A percentile compares a stretch with the other conserved stretches of the same genome.
Evolutionary conservation across 2,329 filamentous ascomycete species (phyloP).

Genomic region (Penicillium occitanis): DNA sequence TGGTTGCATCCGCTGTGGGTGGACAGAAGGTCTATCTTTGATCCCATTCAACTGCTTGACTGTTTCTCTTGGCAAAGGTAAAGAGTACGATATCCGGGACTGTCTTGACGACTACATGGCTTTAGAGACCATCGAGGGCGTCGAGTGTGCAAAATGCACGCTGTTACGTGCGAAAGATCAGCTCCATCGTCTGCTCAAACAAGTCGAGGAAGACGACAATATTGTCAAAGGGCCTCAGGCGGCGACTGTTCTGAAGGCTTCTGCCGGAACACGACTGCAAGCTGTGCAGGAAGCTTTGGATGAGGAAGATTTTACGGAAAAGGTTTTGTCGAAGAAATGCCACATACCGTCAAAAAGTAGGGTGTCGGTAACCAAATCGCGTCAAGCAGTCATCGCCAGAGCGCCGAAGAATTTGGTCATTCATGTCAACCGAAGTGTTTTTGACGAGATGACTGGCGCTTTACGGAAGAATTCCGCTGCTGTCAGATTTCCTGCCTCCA

Average conservation of each 20-base stretch:
- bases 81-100: constrained; percentile 70
- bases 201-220: constrained; percentile 42
- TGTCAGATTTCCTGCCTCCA: constrained; percentile 70
- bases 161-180: constrained; percentile 61
- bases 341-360: constrained; percentile 66
- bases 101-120: constrained; percentile 81
- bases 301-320: constrained; percentile 75
- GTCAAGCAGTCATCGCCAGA: constrained; percentile 81
- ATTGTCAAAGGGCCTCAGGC: constrained; percentile 26
- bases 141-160: constrained; percentile 90
- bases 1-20: constrained; percentile 79
- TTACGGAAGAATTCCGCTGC: constrained; percentile 80
- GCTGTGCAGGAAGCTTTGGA: constrained; percentile 70
- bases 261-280: constrained; percentile 57
- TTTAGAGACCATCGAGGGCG: constrained; percentile 81
- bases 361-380: constrained; percentile 78
- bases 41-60: constrained; percentile 94
- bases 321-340: constrained; percentile 62
- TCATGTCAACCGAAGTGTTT: constrained; percentile 89
- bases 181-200: constrained; percentile 47
- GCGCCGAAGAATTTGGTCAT: constrained; percentile 77
- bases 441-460: constrained; percentile 76
- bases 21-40: constrained; percentile 83
- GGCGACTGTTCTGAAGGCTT: constrained; percentile 38
- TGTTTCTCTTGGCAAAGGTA: constrained; percentile 69